Conservation (phyloP, 495 filamentous ascomycete species). For the Darksidea phi region DNA sequence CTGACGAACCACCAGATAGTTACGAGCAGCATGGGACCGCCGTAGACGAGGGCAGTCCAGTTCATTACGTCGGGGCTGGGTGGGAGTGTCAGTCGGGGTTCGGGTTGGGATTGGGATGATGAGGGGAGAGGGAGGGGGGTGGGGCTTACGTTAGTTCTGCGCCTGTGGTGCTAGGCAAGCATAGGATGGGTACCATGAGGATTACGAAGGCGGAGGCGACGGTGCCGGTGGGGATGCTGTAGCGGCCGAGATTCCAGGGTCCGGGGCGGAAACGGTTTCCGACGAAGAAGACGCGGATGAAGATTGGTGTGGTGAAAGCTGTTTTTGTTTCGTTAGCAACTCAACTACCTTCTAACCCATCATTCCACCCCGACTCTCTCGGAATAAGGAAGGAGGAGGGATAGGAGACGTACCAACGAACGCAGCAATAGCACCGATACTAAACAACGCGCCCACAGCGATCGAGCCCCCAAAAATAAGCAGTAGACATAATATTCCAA, state of each 20-base stretch:
- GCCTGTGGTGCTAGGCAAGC: conserved; percentile 62
- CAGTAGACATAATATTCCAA: conserved; percentile 64
- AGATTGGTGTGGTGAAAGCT: conserved; percentile 73
- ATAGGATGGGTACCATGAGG: conserved; percentile 74
- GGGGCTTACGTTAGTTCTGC: conserved; percentile 53
- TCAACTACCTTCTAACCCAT: no score
- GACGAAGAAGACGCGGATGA: conserved; percentile 72
- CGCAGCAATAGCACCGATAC: conserved; percentile 71
- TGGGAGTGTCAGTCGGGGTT: background rate
- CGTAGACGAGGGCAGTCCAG: conserved; percentile 75
- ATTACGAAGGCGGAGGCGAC: conserved; percentile 62
- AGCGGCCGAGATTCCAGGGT: conserved; percentile 71
- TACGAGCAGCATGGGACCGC: conserved; percentile 55
- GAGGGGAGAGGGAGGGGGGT: conserved; percentile 6
- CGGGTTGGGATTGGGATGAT: background rate
- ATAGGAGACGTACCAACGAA: conserved; percentile 45
- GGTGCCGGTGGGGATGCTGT: conserved; percentile 61
- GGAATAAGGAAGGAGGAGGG: background rate
- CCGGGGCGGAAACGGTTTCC: conserved; percentile 67
- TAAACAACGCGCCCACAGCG: conserved; percentile 73
- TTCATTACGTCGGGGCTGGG: conserved; percentile 55
- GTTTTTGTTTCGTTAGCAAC: conserved; percentile 33
- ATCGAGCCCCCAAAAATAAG: conserved; percentile 66
- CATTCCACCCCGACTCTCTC: no score
- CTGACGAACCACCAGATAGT: conserved; percentile 68